phyloP scores from a whole-genome alignment of 306 rosid species.

The Echinosophora koreensis region DNA sequence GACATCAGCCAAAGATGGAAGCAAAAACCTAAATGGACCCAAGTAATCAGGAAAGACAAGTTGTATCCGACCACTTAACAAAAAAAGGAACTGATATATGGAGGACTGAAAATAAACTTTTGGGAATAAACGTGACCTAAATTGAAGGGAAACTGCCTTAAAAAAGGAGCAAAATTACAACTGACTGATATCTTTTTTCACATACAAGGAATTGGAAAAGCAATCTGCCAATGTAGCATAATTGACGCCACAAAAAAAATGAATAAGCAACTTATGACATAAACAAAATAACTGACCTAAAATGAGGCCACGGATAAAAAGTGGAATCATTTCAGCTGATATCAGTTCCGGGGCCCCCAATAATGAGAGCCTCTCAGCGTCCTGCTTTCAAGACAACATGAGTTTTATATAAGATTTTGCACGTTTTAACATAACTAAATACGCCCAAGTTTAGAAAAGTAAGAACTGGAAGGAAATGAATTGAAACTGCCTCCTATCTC shows the following conservation, averaged over 20 bases:
- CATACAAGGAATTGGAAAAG: slow-evolving; percentile 56
- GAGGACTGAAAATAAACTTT: slow-evolving; percentile 26
- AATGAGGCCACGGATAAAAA: slow-evolving; percentile 78
- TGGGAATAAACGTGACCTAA: slow-evolving; percentile 31
- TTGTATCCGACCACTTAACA: slow-evolving; percentile 19
- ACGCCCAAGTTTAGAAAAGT: slow-evolving; percentile 66
- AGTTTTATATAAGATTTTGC: slow-evolving; percentile 69
- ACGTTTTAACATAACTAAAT: slow-evolving; percentile 53
- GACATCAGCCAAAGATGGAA: background rate
- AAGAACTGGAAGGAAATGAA: slow-evolving; percentile 68
- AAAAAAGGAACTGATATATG: slow-evolving; percentile 39
- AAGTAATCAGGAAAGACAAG: slow-evolving; percentile 23
- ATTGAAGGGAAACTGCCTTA: slow-evolving; percentile 22
- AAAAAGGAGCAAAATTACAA: slow-evolving; percentile 29
- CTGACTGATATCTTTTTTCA: slow-evolving; percentile 47
- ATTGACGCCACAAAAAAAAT: slow-evolving; percentile 59
- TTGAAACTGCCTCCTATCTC: slow-evolving; percentile 53
- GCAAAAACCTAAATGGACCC: background rate
- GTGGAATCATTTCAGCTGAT: slow-evolving; percentile 82
- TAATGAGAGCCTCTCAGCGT: slow-evolving; percentile 74
- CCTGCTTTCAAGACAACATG: slow-evolving; percentile 81
- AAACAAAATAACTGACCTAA: slow-evolving; percentile 79
- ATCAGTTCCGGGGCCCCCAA: slow-evolving; percentile 75
- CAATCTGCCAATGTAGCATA: slow-evolving; percentile 62
- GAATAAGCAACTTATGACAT: slow-evolving; percentile 59